phyloP scores from a whole-genome alignment of 345 rosid genomes.

The Linum usitatissimum region DNA sequence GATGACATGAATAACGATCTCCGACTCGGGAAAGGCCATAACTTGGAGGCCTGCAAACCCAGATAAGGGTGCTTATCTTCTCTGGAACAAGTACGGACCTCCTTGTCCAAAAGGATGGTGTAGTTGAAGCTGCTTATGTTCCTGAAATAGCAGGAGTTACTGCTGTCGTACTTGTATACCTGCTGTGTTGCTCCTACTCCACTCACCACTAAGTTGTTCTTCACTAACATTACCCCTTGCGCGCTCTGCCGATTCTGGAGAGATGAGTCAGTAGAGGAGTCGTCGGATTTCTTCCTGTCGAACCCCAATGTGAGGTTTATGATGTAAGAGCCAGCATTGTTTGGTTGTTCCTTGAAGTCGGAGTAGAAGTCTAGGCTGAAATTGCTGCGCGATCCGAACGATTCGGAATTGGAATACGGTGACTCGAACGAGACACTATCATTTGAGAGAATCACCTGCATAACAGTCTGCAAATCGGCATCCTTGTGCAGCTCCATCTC shows the following conservation, averaged over 20 bases:
- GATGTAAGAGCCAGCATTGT: slow-evolving; percentile 21
- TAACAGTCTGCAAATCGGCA: not conserved
- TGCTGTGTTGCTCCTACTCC: slow-evolving; percentile 47
- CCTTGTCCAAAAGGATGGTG: slow-evolving; percentile 42
- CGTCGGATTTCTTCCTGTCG: slow-evolving; percentile 36
- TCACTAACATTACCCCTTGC: slow-evolving; percentile 35
- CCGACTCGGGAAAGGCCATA: not conserved
- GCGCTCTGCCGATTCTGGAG: slow-evolving; percentile 50
- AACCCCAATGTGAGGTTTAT: slow-evolving; percentile 47
- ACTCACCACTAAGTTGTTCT: slow-evolving; percentile 35
- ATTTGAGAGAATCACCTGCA: slow-evolving; percentile 40
- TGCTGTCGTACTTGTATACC: slow-evolving; percentile 40
- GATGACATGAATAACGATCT: not conserved
- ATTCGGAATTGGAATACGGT: slow-evolving; percentile 14
- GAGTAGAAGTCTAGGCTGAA: slow-evolving; percentile 39
- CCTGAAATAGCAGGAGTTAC: slow-evolving; percentile 52
- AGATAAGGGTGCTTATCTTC: not conserved
- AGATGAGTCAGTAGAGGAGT: slow-evolving; percentile 16
- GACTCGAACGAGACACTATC: slow-evolving; percentile 29
- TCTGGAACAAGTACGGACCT: slow-evolving; percentile 23
- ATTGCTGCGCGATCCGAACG: slow-evolving; percentile 30
- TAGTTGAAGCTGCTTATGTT: slow-evolving; percentile 66
- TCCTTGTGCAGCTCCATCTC: not conserved
- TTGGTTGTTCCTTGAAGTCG: slow-evolving; percentile 24
- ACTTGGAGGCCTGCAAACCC: not conserved